Percentiles rank a stretch among this genome's conserved stretches.
Evolutionary conservation across 139 green algal genomes (phyloP).

Genomic region (Closterium sp.): DNA sequence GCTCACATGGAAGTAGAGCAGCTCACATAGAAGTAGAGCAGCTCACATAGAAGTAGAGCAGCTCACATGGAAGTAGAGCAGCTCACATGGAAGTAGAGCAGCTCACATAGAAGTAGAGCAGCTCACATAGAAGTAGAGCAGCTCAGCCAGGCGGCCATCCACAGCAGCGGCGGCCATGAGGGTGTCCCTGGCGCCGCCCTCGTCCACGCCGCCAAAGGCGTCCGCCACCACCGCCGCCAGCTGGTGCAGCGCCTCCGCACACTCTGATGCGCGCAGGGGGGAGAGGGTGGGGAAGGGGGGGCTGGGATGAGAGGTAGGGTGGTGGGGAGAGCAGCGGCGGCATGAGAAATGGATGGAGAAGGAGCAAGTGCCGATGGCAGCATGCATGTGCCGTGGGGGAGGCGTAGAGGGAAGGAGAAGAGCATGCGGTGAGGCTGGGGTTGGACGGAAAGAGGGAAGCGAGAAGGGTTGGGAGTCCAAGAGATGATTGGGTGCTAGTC

Average conservation of each 20-base stretch:
- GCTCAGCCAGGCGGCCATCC: background rate
- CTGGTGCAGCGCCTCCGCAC: background rate
- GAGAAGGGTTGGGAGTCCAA: too few relatives aligned
- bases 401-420: too few relatives aligned
- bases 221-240: background rate
- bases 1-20: background rate
- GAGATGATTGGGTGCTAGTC: too few relatives aligned
- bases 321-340: background rate
- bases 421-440: too few relatives aligned
- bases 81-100: background rate
- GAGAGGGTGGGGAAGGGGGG: background rate
- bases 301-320: background rate
- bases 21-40: background rate
- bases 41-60: background rate
- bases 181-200: background rate
- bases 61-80: background rate
- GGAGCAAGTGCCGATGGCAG: too few relatives aligned
- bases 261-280: background rate
- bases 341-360: background rate
- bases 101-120: background rate
- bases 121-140: background rate
- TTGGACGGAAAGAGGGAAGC: too few relatives aligned
- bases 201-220: background rate
- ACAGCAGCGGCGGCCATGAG: background rate
- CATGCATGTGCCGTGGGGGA: too few relatives aligned